These are phyloP conservation scores for Erythrophleum fordii DNA, from an alignment of 306 rosid genomes.

Conservation along the genomic window DNA sequence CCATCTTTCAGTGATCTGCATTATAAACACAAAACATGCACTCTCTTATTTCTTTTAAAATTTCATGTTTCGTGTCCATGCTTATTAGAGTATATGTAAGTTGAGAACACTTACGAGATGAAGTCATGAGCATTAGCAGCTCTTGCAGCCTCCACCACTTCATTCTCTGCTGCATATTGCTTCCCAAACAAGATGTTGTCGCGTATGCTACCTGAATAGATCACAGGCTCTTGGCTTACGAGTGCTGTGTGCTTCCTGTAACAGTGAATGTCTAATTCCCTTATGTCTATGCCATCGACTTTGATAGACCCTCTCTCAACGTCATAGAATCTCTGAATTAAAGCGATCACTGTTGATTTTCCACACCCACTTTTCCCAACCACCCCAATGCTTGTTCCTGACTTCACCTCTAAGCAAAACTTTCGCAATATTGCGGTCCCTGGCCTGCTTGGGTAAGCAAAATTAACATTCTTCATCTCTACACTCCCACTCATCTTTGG, in stretches of 20 bases:
- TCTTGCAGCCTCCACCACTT: constrained; percentile 29
- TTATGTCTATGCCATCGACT: constrained; percentile 82
- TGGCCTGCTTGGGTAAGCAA: constrained; percentile 77
- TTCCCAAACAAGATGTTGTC: constrained; percentile 78
- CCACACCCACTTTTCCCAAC: constrained; percentile 96
- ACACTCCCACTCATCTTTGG: constrained; percentile 69
- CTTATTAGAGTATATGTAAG: background rate
- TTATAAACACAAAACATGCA: background rate
- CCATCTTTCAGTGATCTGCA: constrained; percentile 44
- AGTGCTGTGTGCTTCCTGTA: constrained; percentile 78
- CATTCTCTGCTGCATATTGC: constrained; percentile 15
- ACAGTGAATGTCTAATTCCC: constrained; percentile 81
- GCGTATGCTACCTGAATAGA: constrained; percentile 73
- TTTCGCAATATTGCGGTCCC: constrained; percentile 63
- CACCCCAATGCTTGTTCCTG: constrained; percentile 82
- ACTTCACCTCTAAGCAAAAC: constrained; percentile 79
- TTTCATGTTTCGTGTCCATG: background rate
- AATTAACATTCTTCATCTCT: constrained; percentile 85
- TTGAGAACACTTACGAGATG: constrained; percentile 15
- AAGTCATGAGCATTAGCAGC: constrained; percentile 56
- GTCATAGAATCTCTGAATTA: constrained; percentile 85
- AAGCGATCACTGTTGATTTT: constrained; percentile 89
- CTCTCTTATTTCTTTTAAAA: background rate
- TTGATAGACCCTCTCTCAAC: constrained; percentile 73
- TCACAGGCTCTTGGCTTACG: constrained; percentile 94